These are phyloP conservation scores for Boletus insuetus DNA, from an alignment of 768 basidiomycete species.

Conservation along the genomic window DNA sequence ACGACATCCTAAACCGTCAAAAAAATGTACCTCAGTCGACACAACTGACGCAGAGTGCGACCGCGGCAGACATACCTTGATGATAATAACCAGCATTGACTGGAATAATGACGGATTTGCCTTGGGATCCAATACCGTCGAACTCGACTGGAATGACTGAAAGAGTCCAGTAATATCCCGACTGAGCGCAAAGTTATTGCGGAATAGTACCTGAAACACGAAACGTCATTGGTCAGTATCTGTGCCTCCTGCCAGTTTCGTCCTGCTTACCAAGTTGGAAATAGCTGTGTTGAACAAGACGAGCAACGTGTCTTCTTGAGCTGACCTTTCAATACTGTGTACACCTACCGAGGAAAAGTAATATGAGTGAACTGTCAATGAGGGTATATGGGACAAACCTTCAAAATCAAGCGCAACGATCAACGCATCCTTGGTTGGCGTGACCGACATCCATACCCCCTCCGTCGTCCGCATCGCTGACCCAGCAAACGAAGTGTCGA, in stretches of 20 bases:
- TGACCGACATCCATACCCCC: constrained; percentile 67
- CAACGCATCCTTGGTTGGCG: constrained; percentile 52
- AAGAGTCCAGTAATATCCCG: constrained; percentile 62
- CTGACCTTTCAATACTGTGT: constrained; percentile 60
- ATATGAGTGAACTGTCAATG: neutral
- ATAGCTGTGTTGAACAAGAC: constrained; percentile 66
- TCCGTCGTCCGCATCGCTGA: constrained; percentile 64
- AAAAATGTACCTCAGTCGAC: neutral
- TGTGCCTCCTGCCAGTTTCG: neutral
- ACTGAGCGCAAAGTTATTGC: constrained; percentile 63
- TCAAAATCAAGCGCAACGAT: constrained; percentile 65
- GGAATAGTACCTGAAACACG: constrained; percentile 50
- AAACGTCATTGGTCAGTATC: neutral
- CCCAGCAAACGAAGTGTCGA: constrained; percentile 64
- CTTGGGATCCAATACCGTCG: constrained; percentile 54
- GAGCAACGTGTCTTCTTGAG: constrained; percentile 61
- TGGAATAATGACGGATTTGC: constrained; percentile 58
- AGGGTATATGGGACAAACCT: constrained; percentile 32
- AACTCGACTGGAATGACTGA: constrained; percentile 60
- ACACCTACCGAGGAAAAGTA: constrained; percentile 37
- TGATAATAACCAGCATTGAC: constrained; percentile 58
- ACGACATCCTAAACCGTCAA: constrained; percentile 49
- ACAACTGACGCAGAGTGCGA: neutral
- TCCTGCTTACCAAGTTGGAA: constrained; percentile 51
- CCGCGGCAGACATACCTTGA: constrained; percentile 41